Conservation (phyloP, 257 asterid genomes). For the Solanum tacnaense region DNA sequence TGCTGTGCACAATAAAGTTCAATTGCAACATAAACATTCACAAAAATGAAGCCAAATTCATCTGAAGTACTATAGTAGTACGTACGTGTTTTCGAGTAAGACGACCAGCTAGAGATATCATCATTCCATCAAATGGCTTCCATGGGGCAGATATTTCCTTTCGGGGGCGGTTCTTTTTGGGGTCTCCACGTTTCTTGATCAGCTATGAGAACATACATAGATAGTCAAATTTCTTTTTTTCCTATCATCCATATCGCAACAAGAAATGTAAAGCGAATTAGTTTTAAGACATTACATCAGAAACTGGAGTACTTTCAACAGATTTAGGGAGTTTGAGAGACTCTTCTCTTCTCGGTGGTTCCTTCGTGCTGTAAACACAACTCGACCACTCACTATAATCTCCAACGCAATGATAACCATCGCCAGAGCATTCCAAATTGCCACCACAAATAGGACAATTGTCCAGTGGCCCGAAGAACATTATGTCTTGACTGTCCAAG, state of each 20-base stretch:
- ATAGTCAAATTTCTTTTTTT: not conserved
- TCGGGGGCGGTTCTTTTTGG: constrained; percentile 17
- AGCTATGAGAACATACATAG: constrained; percentile 25
- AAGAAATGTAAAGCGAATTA: not conserved
- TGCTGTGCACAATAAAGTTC: constrained; percentile 26
- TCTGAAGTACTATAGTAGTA: not conserved
- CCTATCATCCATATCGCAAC: not conserved
- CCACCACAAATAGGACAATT: constrained; percentile 54
- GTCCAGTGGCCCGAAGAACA: constrained; percentile 58
- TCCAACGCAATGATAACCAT: constrained; percentile 40
- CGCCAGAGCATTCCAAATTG: constrained; percentile 14
- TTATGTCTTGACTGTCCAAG: constrained; percentile 56
- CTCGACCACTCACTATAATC: constrained; percentile 66
- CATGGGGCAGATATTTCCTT: constrained; percentile 3
- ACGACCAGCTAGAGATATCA: constrained; percentile 68
- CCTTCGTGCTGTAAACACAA: constrained; percentile 35
- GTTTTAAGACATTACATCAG: constrained; percentile 24
- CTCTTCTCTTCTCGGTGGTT: constrained; percentile 53
- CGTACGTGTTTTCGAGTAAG: constrained; percentile 53
- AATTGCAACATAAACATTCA: not conserved
- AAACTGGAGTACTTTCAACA: constrained; percentile 27
- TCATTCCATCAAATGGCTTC: constrained; percentile 55
- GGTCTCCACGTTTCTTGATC: constrained; percentile 32
- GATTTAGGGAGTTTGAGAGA: constrained; percentile 52
- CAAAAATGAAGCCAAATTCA: not conserved